phyloP scores from a whole-genome alignment of 805 yeast genomes.

The Starmerella gropengiesseri region DNA sequence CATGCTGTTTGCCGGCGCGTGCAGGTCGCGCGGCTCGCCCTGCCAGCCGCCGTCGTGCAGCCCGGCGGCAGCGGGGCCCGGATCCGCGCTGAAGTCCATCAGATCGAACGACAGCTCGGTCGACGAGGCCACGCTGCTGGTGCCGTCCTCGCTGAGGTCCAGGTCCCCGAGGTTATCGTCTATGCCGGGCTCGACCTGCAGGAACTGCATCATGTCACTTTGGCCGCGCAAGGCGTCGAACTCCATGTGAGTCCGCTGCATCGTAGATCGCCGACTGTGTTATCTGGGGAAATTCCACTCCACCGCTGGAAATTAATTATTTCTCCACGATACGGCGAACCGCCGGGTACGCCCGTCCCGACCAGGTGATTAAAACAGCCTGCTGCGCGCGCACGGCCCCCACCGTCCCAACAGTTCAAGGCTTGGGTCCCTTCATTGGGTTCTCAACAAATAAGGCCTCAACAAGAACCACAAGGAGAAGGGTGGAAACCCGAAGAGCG shows the following conservation, averaged over 20 bases:
- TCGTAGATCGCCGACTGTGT: neutral
- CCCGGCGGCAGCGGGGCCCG: neutral
- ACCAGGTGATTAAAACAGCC: too few relatives aligned
- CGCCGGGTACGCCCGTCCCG: too few relatives aligned
- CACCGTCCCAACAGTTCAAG: too few relatives aligned
- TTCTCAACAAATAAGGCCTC: too few relatives aligned
- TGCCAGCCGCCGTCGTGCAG: neutral
- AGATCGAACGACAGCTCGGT: conserved; percentile 15
- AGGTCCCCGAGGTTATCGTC: conserved; percentile 13
- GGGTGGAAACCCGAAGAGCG: too few relatives aligned
- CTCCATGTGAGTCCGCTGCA: conserved; percentile 2
- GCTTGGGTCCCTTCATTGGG: too few relatives aligned
- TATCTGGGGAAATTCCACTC: too few relatives aligned
- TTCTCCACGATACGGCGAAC: too few relatives aligned
- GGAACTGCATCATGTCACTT: conserved; percentile 18
- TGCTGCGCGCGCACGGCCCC: too few relatives aligned
- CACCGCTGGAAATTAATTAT: too few relatives aligned
- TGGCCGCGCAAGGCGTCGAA: conserved; percentile 4
- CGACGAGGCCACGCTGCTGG: conserved; percentile 19
- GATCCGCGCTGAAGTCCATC: neutral
- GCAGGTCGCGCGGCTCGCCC: neutral
- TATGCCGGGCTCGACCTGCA: conserved; percentile 8
- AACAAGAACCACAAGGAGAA: too few relatives aligned
- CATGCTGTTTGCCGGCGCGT: neutral
- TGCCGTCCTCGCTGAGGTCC: conserved; percentile 21